A percentile compares a stretch with the other conserved stretches of the same genome.
Conservation (phyloP, 306 rosid genomes). For the Quercus ilex region DNA sequence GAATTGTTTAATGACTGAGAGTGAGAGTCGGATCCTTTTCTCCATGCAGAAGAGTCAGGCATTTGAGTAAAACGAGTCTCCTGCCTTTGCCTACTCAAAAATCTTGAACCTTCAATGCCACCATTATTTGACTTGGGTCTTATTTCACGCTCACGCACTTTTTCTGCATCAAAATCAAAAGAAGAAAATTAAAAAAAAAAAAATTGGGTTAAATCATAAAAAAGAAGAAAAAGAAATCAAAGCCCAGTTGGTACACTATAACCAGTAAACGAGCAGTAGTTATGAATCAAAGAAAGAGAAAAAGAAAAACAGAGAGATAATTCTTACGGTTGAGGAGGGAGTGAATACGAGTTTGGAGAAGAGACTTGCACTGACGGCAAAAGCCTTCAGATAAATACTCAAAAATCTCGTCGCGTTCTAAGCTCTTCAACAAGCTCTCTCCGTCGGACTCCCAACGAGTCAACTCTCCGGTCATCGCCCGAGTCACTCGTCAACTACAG, state of each 20-base stretch:
- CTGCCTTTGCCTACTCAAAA: background rate
- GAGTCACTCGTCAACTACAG: background rate
- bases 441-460: background rate
- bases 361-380: conserved; percentile 33
- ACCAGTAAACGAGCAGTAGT: too few species aligned
- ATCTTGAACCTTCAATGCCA: conserved; percentile 8
- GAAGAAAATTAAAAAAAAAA: background rate
- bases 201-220: background rate
- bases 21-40: background rate
- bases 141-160: background rate
- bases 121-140: background rate
- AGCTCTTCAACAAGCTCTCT: background rate
- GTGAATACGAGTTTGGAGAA: conserved; percentile 17
- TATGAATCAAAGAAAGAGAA: background rate
- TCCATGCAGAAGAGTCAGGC: conserved; percentile 2
- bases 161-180: background rate
- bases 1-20: background rate
- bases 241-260: background rate
- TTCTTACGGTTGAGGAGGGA: conserved; percentile 13
- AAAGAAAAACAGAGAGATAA: background rate
- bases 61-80: conserved; percentile 3
- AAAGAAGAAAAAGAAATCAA: background rate
- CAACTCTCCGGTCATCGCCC: background rate
- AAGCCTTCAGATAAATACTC: conserved; percentile 30
- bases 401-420: conserved; percentile 33